Base-by-base conservation (phyloP, 1,284 basidiomycete genomes). In the Fomitopsis schrenkii region DNA sequence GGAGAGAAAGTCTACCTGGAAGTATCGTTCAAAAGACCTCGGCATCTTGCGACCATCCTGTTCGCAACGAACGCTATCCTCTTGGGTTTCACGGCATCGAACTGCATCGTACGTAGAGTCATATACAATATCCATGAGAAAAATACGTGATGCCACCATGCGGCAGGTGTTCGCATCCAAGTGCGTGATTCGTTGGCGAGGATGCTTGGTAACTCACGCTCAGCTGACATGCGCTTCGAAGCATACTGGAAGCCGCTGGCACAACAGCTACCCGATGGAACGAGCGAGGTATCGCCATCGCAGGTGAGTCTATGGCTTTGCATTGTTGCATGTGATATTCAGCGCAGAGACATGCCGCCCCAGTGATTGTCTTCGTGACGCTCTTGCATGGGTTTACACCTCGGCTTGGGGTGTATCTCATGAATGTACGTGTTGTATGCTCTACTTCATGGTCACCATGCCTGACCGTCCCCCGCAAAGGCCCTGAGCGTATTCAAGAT, bases 1-100 rank as follows among this genome's bases (percentile, higher is more conserved):
- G 90, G 86, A n/a, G 90, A 92, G 75, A 90, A 90, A 74, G 88
- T 86, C 44, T 93, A 92, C 68, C 75, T 92, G 33, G 89, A 91
- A 63, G 89, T 80, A 60, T 82, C 89, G 15, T 92, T 84, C 72
- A 79, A 82, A 57, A 77, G 76, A 36, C 90, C 90, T 3, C 80
- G 79, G 57, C 86, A 84, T 68, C 72, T 92, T 57, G 79, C 77
- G 5, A 87, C 86, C 3, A 85, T 86, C 62, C 69, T 81, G 6
- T 91, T 82, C 65, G 80, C 85, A 0, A 72, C 80, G 1, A 88
- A 90, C 67, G 82, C 83, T 1, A 71, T 90, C 26, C 75, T 89
- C 9, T 79, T 84, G 40, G 87, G 84, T 66, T 85, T 86, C 66
- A 81, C 80, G 2, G 82, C 85, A 0, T 75, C 79, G 12, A 82